Conservation (phyloP, 2,329 filamentous ascomycete species). For the Talaromyces islandicus region DNA sequence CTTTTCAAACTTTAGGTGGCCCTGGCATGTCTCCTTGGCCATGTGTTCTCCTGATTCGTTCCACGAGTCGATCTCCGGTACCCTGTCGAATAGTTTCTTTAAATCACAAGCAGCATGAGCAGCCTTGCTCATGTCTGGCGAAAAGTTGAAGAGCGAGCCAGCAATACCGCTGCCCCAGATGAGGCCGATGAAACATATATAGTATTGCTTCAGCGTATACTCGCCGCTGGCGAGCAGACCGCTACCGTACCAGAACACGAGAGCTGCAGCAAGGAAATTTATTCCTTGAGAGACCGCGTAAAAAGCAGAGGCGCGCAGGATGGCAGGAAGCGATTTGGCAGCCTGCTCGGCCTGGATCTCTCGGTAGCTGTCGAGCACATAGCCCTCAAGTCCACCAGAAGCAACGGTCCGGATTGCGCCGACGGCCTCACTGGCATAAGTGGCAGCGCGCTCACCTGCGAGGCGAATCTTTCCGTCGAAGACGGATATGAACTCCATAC, state of each 20-base stretch:
- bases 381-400: constrained; percentile 78
- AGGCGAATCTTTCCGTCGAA: not conserved
- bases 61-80: constrained; percentile 27
- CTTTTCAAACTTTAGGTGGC: constrained; percentile 33
- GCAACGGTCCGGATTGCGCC: not conserved
- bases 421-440: constrained; percentile 59
- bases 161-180: constrained; percentile 91
- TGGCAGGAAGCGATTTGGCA: constrained; percentile 69
- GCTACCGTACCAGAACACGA: constrained; percentile 91
- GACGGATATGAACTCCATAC: not conserved
- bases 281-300: constrained; percentile 82
- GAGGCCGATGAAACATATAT: constrained; percentile 79
- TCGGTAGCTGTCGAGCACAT: constrained; percentile 55
- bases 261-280: constrained; percentile 74
- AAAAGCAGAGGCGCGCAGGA: constrained; percentile 69
- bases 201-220: constrained; percentile 80
- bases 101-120: constrained; percentile 75
- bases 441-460: not conserved
- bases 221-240: constrained; percentile 64
- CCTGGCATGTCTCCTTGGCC: not conserved
- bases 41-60: constrained; percentile 41
- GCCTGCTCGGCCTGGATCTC: constrained; percentile 63
- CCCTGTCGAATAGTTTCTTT: constrained; percentile 50
- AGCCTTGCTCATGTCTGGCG: constrained; percentile 89
- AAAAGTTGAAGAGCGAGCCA: constrained; percentile 81